Evolutionary conservation across 2,329 filamentous ascomycete genomes (phyloP), one percentile per base, ranked within the genome.

Genomic region (Curvularia eragrostidis): DNA sequence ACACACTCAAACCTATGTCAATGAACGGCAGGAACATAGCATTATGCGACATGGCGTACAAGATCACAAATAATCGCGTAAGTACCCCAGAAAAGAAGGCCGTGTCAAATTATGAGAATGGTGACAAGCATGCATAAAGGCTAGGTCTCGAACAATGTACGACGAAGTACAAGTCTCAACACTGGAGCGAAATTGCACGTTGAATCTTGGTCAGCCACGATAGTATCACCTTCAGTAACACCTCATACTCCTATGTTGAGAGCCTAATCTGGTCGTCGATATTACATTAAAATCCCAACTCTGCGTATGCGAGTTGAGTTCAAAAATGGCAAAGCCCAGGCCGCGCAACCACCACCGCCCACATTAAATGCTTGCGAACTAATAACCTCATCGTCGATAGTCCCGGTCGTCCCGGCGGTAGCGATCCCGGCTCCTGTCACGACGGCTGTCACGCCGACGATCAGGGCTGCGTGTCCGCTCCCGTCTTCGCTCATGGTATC

Each of bases 361-460:
- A 48, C n/a, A 13, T 15, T 18, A 19, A 46, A 19, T 15, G n/a
- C n/a, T 21, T 21, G 26, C 15, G 26, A 30, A 49, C 5, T 3
- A 19, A 3, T 24, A 18, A 10, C 13, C 28, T 67, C 50, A 70
- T 15, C 70, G 64, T 9, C 72, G 63, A 13, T 72, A 69, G 21
- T 79, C 75, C 30, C 75, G 67, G 58, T 75, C 74, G 43, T 75
- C 72, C 32, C 73, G 77, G 58, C 75, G 72, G 54, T 78, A 71
- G 34, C 78, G 74, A 62, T 80, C 77, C 46, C 77, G 74, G 66
- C 73, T 77, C 47, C 74, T 71, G 43, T 78, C 71, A 48, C 67
- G 67, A 13, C 71, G 66, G 44, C 68, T 65, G 44, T 81, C 76
- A 42, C 74, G 70, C 60, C 74, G 68, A 6, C 68, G 63, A 57